Conservation (phyloP, 73 alveolate species). For the Paraurostyla sp. region DNA sequence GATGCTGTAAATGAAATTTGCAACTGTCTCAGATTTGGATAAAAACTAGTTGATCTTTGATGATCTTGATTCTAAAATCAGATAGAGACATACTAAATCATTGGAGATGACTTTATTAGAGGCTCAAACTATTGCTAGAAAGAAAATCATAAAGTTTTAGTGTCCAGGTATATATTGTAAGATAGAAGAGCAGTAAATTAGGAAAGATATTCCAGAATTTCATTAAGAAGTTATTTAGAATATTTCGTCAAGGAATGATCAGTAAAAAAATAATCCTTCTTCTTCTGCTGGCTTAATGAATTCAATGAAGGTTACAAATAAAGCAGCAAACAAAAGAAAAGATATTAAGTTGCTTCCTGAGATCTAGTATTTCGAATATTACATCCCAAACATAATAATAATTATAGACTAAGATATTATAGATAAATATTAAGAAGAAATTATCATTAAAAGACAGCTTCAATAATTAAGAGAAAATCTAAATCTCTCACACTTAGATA, state of each 20-base stretch:
- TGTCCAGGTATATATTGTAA: constrained; percentile 30
- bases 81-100: constrained; percentile 36
- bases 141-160: background rate
- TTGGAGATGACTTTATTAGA: background rate
- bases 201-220: constrained; percentile 32
- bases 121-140: background rate
- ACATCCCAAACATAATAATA: background rate
- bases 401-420: constrained; percentile 18
- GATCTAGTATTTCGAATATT: constrained; percentile 19
- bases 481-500: constrained; percentile 23
- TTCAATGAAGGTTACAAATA: background rate
- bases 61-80: background rate
- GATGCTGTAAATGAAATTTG: background rate
- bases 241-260: background rate
- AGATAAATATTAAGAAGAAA: constrained; percentile 24
- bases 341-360: constrained; percentile 17
- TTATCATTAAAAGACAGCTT: background rate
- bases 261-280: background rate
- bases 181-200: constrained; percentile 4
- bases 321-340: background rate
- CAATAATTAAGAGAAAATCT: background rate
- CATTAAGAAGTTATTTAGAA: constrained; percentile 16
- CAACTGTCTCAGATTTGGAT: background rate
- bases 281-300: background rate
- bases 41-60: background rate